phyloP scores from a whole-genome alignment of 2,329 filamentous ascomycete species.

The Dendryphion nanum region DNA sequence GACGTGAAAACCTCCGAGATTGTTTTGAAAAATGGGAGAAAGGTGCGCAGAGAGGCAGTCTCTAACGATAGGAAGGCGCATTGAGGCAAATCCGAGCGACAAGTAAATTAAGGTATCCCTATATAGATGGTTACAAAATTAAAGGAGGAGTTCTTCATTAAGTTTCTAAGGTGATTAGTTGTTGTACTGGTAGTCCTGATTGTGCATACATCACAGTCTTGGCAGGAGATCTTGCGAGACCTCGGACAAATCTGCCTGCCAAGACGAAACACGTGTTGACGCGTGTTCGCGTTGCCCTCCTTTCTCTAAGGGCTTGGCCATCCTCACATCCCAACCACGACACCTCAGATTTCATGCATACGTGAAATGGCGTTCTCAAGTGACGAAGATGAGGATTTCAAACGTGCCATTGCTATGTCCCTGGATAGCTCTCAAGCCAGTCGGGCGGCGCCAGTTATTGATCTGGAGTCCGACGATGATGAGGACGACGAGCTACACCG shows the following conservation, averaged over 20 bases:
- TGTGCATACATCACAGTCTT: too few relatives aligned
- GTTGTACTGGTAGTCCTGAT: too few relatives aligned
- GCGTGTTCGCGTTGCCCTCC: too few relatives aligned
- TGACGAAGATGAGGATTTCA: constrained; percentile 28
- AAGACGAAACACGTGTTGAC: too few relatives aligned
- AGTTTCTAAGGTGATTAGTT: background rate
- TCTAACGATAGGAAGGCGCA: too few relatives aligned
- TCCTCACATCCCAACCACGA: too few relatives aligned
- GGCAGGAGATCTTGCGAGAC: too few relatives aligned
- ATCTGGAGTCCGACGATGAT: constrained; percentile 3
- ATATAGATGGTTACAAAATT: too few relatives aligned
- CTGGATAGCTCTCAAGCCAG: constrained; percentile 8
- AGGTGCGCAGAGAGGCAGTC: constrained; percentile 1
- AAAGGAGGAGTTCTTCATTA: background rate
- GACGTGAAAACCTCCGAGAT: constrained; percentile 6
- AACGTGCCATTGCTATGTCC: constrained; percentile 26
- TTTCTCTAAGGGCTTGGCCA: too few relatives aligned
- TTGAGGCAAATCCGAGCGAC: too few relatives aligned
- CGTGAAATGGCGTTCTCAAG: constrained; percentile 19
- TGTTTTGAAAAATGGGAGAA: constrained; percentile 4
- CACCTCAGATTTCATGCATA: background rate
- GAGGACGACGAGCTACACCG: constrained; percentile 17
- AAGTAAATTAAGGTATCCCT: too few relatives aligned
- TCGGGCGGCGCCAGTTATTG: background rate
- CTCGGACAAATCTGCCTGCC: too few relatives aligned